Conservation (phyloP, 495 filamentous ascomycete species). For the Chaetomidium leptoderma region DNA sequence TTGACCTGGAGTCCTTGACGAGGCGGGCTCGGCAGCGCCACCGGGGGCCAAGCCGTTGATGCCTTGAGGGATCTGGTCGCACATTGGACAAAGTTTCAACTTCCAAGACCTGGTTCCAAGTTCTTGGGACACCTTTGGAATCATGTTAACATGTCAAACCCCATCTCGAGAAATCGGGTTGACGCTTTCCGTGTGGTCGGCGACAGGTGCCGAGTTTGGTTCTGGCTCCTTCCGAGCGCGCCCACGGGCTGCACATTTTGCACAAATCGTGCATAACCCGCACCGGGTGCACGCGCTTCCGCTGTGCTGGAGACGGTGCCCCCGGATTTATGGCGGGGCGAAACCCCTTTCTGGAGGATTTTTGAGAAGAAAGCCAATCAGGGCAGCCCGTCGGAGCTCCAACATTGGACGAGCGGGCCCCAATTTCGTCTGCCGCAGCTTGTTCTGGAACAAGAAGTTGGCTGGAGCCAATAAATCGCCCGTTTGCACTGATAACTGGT, state of each 20-base stretch:
- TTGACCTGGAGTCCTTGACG: background rate
- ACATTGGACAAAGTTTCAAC: background rate
- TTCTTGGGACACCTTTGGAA: background rate
- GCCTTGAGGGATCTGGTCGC: background rate
- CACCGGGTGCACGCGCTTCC: background rate
- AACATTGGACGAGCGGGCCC: background rate
- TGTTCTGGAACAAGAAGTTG: background rate
- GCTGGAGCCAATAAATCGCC: background rate
- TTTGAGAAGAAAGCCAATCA: background rate
- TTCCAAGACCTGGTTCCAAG: too few relatives aligned
- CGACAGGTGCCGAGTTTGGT: background rate
- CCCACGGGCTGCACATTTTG: background rate
- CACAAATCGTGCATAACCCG: background rate
- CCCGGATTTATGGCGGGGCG: slow-evolving; percentile 7
- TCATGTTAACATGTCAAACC: background rate
- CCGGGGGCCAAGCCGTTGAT: slow-evolving; percentile 5
- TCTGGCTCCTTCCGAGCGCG: background rate
- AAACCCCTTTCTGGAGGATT: background rate
- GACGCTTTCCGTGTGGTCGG: background rate
- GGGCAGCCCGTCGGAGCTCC: background rate
- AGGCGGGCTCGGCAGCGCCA: background rate
- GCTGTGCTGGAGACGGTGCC: background rate
- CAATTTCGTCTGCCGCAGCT: slow-evolving; percentile 1
- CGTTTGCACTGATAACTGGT: too few relatives aligned
- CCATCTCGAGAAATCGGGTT: background rate